phyloP scores from a whole-genome alignment of 306 rosid genomes.

The Crotalaria pallida region DNA sequence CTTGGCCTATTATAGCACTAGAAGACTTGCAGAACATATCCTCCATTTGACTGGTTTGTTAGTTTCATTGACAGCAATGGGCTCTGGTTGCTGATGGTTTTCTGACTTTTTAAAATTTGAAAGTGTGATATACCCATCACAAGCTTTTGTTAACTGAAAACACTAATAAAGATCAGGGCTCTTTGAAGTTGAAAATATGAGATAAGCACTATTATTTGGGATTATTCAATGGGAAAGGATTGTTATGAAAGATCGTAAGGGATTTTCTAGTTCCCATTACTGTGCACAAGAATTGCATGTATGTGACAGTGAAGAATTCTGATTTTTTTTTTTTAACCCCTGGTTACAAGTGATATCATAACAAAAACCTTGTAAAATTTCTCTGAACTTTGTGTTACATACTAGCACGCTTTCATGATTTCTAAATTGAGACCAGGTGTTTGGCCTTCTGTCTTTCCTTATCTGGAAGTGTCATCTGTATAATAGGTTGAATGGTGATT shows the following conservation, averaged over 20 bases:
- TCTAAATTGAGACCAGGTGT: background rate
- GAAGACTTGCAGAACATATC: background rate
- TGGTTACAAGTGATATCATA: background rate
- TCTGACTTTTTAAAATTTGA: too few relatives aligned
- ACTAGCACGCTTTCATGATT: background rate
- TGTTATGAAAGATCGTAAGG: background rate
- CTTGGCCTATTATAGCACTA: background rate
- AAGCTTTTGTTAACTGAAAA: too few relatives aligned
- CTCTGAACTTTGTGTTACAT: background rate
- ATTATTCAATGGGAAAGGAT: background rate
- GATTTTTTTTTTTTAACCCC: too few relatives aligned
- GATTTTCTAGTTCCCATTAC: background rate
- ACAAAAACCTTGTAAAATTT: background rate
- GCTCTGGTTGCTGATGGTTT: too few relatives aligned
- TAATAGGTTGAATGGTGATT: background rate
- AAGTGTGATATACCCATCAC: too few relatives aligned
- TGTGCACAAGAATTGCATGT: background rate
- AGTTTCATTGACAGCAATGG: too few relatives aligned
- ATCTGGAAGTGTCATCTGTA: background rate
- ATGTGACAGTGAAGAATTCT: background rate
- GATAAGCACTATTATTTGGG: background rate
- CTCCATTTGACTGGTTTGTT: too few relatives aligned
- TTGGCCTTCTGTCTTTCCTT: background rate
- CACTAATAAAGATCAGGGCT: background rate
- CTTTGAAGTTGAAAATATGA: background rate